Conservation (phyloP, 164 flowering plant genomes). For the Chloranthus sessilifolius region DNA sequence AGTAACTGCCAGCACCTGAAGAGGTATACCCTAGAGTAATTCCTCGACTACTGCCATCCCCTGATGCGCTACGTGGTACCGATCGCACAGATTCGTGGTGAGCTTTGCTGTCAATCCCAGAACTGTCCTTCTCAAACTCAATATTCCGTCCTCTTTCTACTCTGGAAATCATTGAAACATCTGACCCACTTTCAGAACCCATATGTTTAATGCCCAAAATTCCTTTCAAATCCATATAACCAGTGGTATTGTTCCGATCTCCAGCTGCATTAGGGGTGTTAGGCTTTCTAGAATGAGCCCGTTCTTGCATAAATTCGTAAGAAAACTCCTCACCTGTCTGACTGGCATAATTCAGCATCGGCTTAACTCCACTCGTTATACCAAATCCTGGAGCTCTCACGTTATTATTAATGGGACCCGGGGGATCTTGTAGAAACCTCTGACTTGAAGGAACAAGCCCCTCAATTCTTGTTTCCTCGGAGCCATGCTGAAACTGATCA, state of each 20-base stretch:
- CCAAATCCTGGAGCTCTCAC: conserved; percentile 45
- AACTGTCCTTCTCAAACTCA: conserved; percentile 36
- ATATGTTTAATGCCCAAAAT: conserved; percentile 46
- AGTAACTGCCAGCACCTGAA: conserved; percentile 45
- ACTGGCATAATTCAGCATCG: conserved; percentile 68
- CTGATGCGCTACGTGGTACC: conserved; percentile 31
- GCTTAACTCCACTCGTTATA: conserved; percentile 36
- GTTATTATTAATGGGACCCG: conserved; percentile 30
- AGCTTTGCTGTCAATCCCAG: conserved; percentile 29
- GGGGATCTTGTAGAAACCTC: conserved; percentile 39
- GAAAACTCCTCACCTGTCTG: conserved; percentile 97
- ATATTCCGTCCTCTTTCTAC: conserved; percentile 31
- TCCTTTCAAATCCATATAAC: conserved; percentile 54
- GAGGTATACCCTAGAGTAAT: conserved; percentile 38
- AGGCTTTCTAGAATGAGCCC: conserved; percentile 48
- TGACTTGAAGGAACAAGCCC: conserved; percentile 35
- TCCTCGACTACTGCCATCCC: conserved; percentile 35
- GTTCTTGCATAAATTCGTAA: conserved; percentile 78
- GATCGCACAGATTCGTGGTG: conserved; percentile 34
- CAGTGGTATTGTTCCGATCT: conserved; percentile 33
- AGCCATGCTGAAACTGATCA: conserved; percentile 31
- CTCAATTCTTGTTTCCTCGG: conserved; percentile 34
- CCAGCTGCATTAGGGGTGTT: conserved; percentile 29
- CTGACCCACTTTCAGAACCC: conserved; percentile 69
- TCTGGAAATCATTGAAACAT: conserved; percentile 32